These are phyloP conservation scores for Syzygium jambos DNA, from an alignment of 345 rosid genomes.

Conservation along the genomic window DNA sequence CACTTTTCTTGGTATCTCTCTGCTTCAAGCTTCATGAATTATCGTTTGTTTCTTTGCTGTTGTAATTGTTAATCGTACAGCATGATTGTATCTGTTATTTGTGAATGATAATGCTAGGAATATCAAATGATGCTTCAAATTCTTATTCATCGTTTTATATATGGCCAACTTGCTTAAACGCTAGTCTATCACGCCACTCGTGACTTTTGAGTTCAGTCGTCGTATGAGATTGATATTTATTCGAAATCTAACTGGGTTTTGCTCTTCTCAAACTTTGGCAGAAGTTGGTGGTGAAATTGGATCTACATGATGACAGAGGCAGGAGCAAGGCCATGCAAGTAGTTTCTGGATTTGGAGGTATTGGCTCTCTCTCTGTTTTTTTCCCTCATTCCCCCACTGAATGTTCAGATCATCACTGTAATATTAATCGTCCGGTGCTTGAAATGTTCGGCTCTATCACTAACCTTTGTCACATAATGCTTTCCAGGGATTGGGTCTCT, in stretches of 20 bases:
- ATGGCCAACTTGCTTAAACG: not conserved
- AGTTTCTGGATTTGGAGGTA: slow-evolving; percentile 1
- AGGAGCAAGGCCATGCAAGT: slow-evolving; percentile 4
- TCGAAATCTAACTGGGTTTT: not conserved
- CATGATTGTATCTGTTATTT: not conserved
- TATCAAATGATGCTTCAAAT: not conserved
- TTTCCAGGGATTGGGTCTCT: not conserved
- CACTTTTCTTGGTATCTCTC: not conserved
- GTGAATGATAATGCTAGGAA: not conserved
- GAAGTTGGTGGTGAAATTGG: slow-evolving; percentile 4
- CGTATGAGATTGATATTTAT: not conserved
- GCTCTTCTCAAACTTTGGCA: not conserved
- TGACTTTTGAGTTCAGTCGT: not conserved
- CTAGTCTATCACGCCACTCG: not conserved
- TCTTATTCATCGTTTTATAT: not conserved
- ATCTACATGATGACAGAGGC: not conserved
- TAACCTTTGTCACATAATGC: not conserved
- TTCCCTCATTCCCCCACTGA: not conserved
- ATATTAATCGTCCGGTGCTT: not conserved
- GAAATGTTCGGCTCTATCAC: not conserved
- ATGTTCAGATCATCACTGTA: not conserved
- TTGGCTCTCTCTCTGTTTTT: not conserved
- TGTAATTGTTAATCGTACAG: not conserved
- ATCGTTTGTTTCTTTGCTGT: not conserved
- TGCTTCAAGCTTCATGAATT: not conserved